Percentiles rank a stretch among this genome's conserved stretches.
phyloP scores from a whole-genome alignment of 2,329 filamentous ascomycete species.

The Cladorrhinum sp. region DNA sequence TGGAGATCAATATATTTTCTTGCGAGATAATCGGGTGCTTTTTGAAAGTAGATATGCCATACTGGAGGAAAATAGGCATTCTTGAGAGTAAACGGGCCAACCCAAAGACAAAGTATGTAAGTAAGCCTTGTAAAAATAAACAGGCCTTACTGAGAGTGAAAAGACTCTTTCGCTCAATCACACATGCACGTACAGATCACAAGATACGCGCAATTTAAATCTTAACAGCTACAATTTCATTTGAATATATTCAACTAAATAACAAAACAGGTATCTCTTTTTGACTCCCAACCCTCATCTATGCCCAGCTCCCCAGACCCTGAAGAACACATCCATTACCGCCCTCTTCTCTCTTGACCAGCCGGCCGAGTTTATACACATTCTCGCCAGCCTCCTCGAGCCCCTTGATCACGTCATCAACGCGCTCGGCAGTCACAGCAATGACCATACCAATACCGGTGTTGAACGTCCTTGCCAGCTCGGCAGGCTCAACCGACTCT shows the following conservation, averaged over 20 bases:
- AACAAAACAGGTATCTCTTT: background rate
- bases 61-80: no score
- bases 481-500: conserved; percentile 60
- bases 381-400: conserved; percentile 69
- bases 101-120: no score
- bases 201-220: no score
- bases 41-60: no score
- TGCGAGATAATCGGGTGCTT: no score
- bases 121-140: no score
- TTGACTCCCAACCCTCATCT: background rate
- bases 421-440: conserved; percentile 67
- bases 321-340: conserved; percentile 60
- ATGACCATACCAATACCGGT: conserved; percentile 92
- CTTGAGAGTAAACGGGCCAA: no score
- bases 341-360: conserved; percentile 55
- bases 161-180: no score
- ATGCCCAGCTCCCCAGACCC: conserved; percentile 49
- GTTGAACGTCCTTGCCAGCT: conserved; percentile 95
- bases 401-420: conserved; percentile 54
- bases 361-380: conserved; percentile 70
- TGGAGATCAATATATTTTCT: no score
- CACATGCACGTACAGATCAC: no score
- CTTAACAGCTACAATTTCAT: no score
- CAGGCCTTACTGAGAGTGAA: no score
- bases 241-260: background rate